Base-by-base conservation (phyloP, 257 asterid genomes). In the Solanum pinnatisectum region DNA sequence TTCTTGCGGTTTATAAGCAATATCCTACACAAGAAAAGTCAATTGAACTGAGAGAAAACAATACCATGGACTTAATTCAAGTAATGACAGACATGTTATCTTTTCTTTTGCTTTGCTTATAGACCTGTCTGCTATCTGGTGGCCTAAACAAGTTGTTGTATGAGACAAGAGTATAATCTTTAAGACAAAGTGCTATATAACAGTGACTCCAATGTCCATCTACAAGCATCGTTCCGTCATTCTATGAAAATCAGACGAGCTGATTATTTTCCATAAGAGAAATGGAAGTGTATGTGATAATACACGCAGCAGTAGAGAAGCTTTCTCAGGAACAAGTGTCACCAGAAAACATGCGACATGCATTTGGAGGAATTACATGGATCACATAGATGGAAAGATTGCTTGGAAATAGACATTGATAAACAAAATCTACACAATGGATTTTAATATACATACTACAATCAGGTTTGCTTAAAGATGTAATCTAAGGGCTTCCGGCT, bases 1-100 rank as follows among this genome's bases (percentile, higher is more conserved):
- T 85, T 96, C 99, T 86, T 94, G 96, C 40, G 99, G 99, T 92
- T 91, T 97, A 90, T 97, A 97, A 84, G 98, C 98, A 70, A 94
- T 98, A 91, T 96, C 99, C 99, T 97, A 63, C 40, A 84, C 78
- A 9, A 84, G 23, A 86, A 89, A 70, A n/a, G 65, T 74, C 67
- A 79, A 78, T 79, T 79, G 67, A 79, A 79, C 85, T 16, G 27
- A 44, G 67, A 44, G 85, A 44, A 79, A 44, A 60, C 25, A 79
- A 44, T 44, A 79, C 67, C 37, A 79, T 44, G 39, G 40, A 79
- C 11, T 44, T 44, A 79, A 27, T 49, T 79, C 84, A 42, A 44
- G 20, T 32, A 79, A 44, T 39, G 65, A 79, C 37, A 59, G 52
- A 44, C 25, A 46, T 42, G 81, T 25, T 74, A 35, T 35, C 32